Base-by-base conservation (phyloP, 164 flowering plant genomes). In the Magnolia kwangsiensis region DNA sequence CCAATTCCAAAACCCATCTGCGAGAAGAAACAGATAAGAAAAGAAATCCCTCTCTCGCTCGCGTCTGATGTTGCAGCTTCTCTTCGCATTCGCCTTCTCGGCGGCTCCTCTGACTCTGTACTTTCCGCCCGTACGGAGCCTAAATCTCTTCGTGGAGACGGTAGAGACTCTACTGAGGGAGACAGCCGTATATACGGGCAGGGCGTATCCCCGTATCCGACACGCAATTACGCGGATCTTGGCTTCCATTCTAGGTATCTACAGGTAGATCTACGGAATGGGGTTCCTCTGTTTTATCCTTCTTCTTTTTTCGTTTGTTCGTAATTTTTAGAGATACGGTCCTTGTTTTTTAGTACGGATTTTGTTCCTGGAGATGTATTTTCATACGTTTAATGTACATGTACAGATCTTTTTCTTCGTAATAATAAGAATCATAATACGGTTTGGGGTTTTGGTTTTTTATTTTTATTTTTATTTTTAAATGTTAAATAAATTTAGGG, bases 41-140 rank as follows among this genome's bases (percentile, higher is more conserved):
- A 37, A 37, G 45, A 37, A 58, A 58, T 58, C 63, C 19, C 63
- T 20, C 45, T 4, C 45, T 4, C 45, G 45, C 45, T 3, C 45
- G 45, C 45, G 45, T 37, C 45, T 3, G 72, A 89, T 91, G 96
- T 76, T 92, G 87, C 92, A 90, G 82, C 69, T 92, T 72, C 85
- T 90, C 76, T 85, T 90, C 51, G 90, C 92, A 0, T 84, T 90
- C 50, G 92, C 92, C 50, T 91, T 91, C 85, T 91, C 96, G 49
- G 93, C 91, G 7, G 89, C 81, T 9, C 92, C 92, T 7, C 67
- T 91, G 63, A 95, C 92, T 8, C 87, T 95, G 1, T 95, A 90
- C 78, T 69, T 95, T 37, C 96, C 97, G 1, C 97, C 95, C 0
- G 72, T 91, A 20, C 80, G 98, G 10, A 91, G 90, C 87, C 79